Percentiles rank a stretch among this genome's conserved stretches.
Conservation (phyloP, 495 filamentous ascomycete genomes). For the Cudoniella acicularis region DNA sequence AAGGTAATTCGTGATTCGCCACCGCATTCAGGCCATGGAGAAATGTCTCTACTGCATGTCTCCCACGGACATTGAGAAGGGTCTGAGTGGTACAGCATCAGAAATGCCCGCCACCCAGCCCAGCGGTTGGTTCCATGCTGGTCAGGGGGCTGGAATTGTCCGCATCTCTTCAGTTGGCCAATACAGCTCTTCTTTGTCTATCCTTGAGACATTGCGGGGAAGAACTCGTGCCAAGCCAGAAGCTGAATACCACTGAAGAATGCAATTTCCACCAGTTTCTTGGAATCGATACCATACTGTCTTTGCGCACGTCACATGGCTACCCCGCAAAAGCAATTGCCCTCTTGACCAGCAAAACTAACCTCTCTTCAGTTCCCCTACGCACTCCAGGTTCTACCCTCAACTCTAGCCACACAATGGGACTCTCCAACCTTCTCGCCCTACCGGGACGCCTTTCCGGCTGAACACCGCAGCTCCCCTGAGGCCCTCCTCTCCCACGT, state of each 20-base stretch:
- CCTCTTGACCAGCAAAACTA: not conserved
- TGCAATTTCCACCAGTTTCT: conserved; percentile 8
- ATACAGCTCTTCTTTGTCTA: not conserved
- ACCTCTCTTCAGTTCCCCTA: conserved; percentile 58
- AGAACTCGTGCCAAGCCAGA: conserved; percentile 1
- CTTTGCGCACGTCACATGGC: not conserved
- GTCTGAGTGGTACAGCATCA: not conserved
- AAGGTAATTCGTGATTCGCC: conserved; percentile 4
- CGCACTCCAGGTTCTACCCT: conserved; percentile 56
- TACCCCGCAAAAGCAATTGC: conserved; percentile 16
- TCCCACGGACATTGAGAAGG: not conserved
- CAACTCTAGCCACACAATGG: conserved; percentile 57
- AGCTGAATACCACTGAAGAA: too few species aligned
- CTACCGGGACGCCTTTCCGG: conserved; percentile 61
- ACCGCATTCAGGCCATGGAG: not conserved
- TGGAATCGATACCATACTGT: not conserved
- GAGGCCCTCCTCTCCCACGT: conserved; percentile 53
- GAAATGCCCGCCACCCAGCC: not conserved
- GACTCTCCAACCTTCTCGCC: conserved; percentile 48
- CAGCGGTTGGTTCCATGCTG: conserved; percentile 5
- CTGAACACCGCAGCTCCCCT: conserved; percentile 46
- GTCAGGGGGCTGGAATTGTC: not conserved
- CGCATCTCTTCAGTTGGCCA: not conserved
- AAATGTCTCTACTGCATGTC: not conserved
- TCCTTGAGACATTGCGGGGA: conserved; percentile 12